These are phyloP conservation scores for Termitomyces sp. DNA, from an alignment of 768 basidiomycete genomes.

Conservation along the genomic window DNA sequence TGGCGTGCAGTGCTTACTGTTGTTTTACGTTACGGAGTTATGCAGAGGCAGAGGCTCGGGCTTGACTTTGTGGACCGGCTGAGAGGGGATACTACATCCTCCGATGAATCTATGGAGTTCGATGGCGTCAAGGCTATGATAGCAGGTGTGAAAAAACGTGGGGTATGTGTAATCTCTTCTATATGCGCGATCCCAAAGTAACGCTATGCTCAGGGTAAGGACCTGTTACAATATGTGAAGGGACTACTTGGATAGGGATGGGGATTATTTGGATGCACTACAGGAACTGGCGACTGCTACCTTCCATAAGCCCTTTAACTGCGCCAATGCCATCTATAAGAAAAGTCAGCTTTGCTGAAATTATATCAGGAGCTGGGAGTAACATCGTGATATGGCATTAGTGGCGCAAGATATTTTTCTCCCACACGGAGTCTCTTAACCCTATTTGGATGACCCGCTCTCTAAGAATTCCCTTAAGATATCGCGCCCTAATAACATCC, in stretches of 20 bases:
- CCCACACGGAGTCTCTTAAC: constrained; percentile 67
- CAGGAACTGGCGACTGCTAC: neutral
- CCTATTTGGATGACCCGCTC: constrained; percentile 65
- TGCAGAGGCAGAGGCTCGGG: constrained; percentile 47
- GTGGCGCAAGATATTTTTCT: constrained; percentile 54
- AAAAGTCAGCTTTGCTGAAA: constrained; percentile 1
- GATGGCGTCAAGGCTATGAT: constrained; percentile 73
- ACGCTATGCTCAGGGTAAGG: constrained; percentile 50
- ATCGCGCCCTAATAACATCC: constrained; percentile 56
- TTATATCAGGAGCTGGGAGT: constrained; percentile 11
- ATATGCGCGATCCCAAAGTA: constrained; percentile 4
- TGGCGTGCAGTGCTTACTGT: constrained; percentile 79
- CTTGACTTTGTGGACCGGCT: constrained; percentile 19
- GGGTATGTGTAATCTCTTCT: constrained; percentile 44
- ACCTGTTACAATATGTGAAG: constrained; percentile 71
- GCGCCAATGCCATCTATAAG: constrained; percentile 34
- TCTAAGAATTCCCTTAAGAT: constrained; percentile 83
- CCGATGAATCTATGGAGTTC: constrained; percentile 32
- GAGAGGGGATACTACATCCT: constrained; percentile 8
- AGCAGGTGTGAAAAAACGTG: constrained; percentile 67
- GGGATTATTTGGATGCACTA: neutral
- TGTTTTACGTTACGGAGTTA: constrained; percentile 62
- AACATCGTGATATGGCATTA: constrained; percentile 70
- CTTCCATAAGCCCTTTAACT: constrained; percentile 36
- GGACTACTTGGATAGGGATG: constrained; percentile 51